Evolutionary conservation across 2,329 filamentous ascomycete genomes (phyloP), one percentile per base, ranked within the genome.

Genomic region (Volutella citrinella): DNA sequence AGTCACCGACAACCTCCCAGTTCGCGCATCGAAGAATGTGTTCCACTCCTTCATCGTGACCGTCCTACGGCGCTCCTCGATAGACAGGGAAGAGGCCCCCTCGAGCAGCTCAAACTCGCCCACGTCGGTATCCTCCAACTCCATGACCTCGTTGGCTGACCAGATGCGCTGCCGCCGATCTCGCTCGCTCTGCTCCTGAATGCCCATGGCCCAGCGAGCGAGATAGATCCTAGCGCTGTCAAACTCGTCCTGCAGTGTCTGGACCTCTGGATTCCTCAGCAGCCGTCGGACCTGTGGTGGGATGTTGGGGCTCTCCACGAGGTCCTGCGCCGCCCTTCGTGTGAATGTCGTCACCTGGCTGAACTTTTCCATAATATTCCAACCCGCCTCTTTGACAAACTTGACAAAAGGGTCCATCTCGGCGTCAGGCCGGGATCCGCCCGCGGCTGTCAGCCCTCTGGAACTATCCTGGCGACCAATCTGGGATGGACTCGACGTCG

Each of bases 271-370:
- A 46, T 94, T 96, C 55, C 80, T 82, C 60, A 98, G 78, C 49
- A 98, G 61, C 31, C 87, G 78, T 53, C 84, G 77, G 19, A 98
- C 78, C 59, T 96, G 91, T 1, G 89, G 89, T 7, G 94, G 94
- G 24, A 98, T 60, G 43, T 87, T 90, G 11, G 88, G 87, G 57
- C 95, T 95, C 15, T 98, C 91, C 21, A 88, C 80, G 27, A 97
- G 79, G 30, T 95, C 89, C 52, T 95, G 88, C 0, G 93, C 93
- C 0, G 94, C 95, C 41, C 91, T 78, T 36, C 90, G 72, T 0
- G 93, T 96, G 54, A 98, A 96, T 0, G 89, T 97, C 1, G 93
- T 98, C 28, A 98, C 93, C 59, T 95, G 93, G 65, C 89, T 95
- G 54, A 98, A 85, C 60, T 94, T 93, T 63, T 98, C 93, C 67